These are phyloP conservation scores for Saxophila tyrrhenica DNA, from an alignment of 495 filamentous ascomycete species.

Conservation along the genomic window DNA sequence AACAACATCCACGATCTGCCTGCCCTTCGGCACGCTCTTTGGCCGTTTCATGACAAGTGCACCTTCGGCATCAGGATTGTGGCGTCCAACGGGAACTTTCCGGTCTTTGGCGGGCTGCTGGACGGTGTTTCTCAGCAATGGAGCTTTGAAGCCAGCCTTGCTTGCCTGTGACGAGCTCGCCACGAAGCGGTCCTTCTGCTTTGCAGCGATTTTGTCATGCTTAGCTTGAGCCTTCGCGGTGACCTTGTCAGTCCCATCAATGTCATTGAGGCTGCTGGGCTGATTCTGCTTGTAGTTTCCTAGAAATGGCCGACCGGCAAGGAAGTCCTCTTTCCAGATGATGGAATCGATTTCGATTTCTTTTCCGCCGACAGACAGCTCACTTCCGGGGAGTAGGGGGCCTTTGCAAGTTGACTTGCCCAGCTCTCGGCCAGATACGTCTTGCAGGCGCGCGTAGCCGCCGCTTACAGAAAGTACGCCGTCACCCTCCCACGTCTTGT, in stretches of 20 bases:
- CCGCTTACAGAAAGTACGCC: slow-evolving; percentile 49
- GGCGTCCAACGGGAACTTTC: slow-evolving; percentile 46
- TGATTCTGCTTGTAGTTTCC: slow-evolving; percentile 20
- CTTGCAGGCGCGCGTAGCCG: slow-evolving; percentile 52
- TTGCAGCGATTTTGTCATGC: slow-evolving; percentile 12
- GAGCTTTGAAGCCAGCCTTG: slow-evolving; percentile 45
- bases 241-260: slow-evolving; percentile 2
- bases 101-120: slow-evolving; percentile 33
- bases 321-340: slow-evolving; percentile 51
- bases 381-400: slow-evolving; percentile 48
- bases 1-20: slow-evolving; percentile 66
- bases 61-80: slow-evolving; percentile 49
- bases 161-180: slow-evolving; percentile 14
- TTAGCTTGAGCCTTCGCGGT: slow-evolving; percentile 18
- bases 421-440: slow-evolving; percentile 56
- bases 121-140: slow-evolving; percentile 45
- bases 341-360: slow-evolving; percentile 62
- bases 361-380: slow-evolving; percentile 56
- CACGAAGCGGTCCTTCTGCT: slow-evolving; percentile 15
- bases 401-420: slow-evolving; percentile 46
- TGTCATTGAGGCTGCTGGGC: slow-evolving; percentile 11
- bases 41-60: slow-evolving; percentile 65
- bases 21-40: slow-evolving; percentile 44
- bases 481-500: slow-evolving; percentile 85
- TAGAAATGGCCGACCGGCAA: slow-evolving; percentile 46